These are phyloP conservation scores for Apiotrichum siamense DNA, from an alignment of 1,284 basidiomycete species.

Conservation along the genomic window DNA sequence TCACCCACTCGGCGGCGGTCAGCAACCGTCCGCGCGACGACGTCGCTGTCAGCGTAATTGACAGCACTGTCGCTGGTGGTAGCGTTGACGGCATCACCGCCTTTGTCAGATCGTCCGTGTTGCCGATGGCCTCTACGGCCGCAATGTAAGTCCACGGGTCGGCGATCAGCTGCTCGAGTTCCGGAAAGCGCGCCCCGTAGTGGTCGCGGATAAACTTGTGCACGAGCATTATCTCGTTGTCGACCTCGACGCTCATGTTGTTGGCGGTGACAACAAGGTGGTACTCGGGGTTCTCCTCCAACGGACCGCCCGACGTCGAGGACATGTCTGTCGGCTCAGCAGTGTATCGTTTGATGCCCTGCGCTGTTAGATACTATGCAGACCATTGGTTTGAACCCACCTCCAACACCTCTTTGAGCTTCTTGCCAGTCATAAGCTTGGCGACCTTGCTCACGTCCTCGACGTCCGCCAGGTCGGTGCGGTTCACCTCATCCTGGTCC, in stretches of 20 bases:
- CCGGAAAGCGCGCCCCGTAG: slow-evolving; percentile 92
- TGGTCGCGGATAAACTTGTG: slow-evolving; percentile 99
- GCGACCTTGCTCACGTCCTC: slow-evolving; percentile 82
- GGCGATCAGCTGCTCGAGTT: slow-evolving; percentile 88
- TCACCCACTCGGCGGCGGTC: slow-evolving; percentile 64
- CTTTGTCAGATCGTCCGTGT: slow-evolving; percentile 77
- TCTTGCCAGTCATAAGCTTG: slow-evolving; percentile 76
- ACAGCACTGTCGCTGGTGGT: slow-evolving; percentile 89
- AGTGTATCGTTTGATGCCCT: slow-evolving; percentile 86
- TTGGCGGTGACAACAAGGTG: slow-evolving; percentile 94
- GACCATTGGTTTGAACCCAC: slow-evolving; percentile 48
- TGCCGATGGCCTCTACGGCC: slow-evolving; percentile 81
- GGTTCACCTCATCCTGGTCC: slow-evolving; percentile 83
- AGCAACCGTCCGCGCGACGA: slow-evolving; percentile 76
- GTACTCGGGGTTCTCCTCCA: slow-evolving; percentile 93
- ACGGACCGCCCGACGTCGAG: slow-evolving; percentile 57
- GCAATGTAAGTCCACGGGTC: slow-evolving; percentile 90
- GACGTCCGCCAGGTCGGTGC: slow-evolving; percentile 76
- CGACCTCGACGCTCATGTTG: slow-evolving; percentile 95
- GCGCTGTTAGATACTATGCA: neutral
- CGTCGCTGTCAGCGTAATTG: slow-evolving; percentile 91
- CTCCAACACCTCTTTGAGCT: slow-evolving; percentile 76
- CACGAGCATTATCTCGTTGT: slow-evolving; percentile 94
- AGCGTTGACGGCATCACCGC: slow-evolving; percentile 71
- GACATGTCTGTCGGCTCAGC: slow-evolving; percentile 66